phyloP scores from a whole-genome alignment of 257 asterid species.

The Osmanthus fragrans region DNA sequence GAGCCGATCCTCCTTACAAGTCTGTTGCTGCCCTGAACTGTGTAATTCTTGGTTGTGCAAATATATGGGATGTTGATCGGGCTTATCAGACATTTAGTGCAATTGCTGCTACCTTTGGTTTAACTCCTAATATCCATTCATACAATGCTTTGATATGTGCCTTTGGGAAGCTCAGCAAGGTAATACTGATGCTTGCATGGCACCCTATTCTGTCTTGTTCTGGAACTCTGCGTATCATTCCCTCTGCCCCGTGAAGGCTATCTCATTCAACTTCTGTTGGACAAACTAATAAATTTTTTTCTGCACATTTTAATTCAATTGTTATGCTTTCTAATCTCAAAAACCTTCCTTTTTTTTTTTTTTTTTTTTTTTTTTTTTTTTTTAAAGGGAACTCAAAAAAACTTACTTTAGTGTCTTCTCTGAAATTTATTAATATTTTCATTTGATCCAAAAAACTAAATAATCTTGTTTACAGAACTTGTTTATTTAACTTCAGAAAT shows the following conservation, averaged over 20 bases:
- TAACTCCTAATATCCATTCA: conserved; percentile 79
- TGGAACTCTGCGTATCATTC: not conserved
- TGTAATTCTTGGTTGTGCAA: conserved; percentile 89
- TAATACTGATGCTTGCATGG: conserved; percentile 29
- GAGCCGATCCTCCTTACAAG: conserved; percentile 66
- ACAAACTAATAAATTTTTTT: not conserved
- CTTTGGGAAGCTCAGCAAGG: conserved; percentile 79
- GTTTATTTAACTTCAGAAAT: conserved; percentile 2
- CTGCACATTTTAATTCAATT: not conserved
- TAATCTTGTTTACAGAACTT: not conserved
- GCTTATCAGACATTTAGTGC: conserved; percentile 88
- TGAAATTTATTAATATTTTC: not conserved
- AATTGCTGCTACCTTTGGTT: conserved; percentile 63
- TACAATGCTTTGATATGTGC: conserved; percentile 83
- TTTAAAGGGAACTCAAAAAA: too few species aligned
- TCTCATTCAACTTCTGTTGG: not conserved
- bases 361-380: too few species aligned
- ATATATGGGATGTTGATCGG: conserved; percentile 94
- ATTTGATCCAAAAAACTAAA: not conserved
- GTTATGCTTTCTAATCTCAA: not conserved
- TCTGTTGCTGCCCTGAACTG: conserved; percentile 90
- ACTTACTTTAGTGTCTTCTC: not conserved
- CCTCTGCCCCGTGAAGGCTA: not conserved
- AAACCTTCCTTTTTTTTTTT: too few species aligned
- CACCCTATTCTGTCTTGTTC: not conserved